These are phyloP conservation scores for Chenopodium formosanum DNA, from an alignment of 148 eudicot species.

Conservation along the genomic window DNA sequence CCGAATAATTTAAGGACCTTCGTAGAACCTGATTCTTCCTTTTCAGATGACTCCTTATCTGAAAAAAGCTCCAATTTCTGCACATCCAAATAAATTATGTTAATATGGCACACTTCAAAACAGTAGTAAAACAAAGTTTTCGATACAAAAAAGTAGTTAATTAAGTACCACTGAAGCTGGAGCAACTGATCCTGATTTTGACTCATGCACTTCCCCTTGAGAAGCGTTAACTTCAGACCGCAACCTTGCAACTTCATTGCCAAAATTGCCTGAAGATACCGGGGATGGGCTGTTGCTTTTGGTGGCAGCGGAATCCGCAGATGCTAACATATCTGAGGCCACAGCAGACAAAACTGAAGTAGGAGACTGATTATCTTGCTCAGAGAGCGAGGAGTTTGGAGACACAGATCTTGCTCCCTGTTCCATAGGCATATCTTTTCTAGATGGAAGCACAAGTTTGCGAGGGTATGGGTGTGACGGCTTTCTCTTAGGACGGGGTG, in stretches of 20 bases:
- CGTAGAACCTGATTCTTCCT: slow-evolving; percentile 35
- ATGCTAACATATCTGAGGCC: slow-evolving; percentile 46
- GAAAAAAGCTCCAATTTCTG: slow-evolving; percentile 62
- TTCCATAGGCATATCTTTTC: slow-evolving; percentile 39
- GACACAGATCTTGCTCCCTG: slow-evolving; percentile 44
- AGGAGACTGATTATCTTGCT: slow-evolving; percentile 67
- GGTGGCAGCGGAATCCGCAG: slow-evolving; percentile 43
- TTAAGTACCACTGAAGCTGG: slow-evolving; percentile 51
- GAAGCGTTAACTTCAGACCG: slow-evolving; percentile 31
- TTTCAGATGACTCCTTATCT: slow-evolving; percentile 28
- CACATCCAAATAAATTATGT: slow-evolving; percentile 2
- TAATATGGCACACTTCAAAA: not conserved
- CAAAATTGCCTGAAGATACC: slow-evolving; percentile 41
- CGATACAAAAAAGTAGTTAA: not conserved
- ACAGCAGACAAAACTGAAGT: slow-evolving; percentile 68
- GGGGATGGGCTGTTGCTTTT: slow-evolving; percentile 48
- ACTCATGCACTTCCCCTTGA: slow-evolving; percentile 29
- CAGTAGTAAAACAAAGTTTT: not conserved
- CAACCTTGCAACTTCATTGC: slow-evolving; percentile 20
- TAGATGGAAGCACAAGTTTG: slow-evolving; percentile 43
- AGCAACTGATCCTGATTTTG: slow-evolving; percentile 31
- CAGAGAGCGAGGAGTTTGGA: slow-evolving; percentile 40
- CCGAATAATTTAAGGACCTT: slow-evolving; percentile 79
- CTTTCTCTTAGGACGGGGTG: slow-evolving; percentile 92
- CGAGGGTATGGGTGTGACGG: slow-evolving; percentile 96